Base-by-base conservation (phyloP, 2,329 filamentous ascomycete species). In the Cladobotryum protrusum region DNA sequence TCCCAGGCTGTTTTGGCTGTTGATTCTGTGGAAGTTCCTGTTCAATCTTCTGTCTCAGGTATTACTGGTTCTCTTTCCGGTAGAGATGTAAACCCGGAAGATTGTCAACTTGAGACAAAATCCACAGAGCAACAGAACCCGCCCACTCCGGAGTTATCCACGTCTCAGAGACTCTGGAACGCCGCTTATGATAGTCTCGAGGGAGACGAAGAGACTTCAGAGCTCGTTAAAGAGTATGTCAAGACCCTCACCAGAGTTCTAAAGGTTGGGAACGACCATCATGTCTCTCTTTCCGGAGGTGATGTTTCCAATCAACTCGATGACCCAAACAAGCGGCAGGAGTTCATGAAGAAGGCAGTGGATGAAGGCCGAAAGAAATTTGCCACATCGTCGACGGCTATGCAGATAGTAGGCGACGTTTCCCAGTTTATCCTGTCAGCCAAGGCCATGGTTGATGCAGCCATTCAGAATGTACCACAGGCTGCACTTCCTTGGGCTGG, bases 401-500 rank as follows among this genome's bases (percentile, higher is more conserved):
- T 63, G 17, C 40, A 54, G 19, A 49, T 50, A 3, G 56, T 67
- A 2, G 54, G 56, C 11, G 49, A 60, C 3, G 54, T 47, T 15
- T 50, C 64, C 19, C 47, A 62, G 29, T 50, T 55, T 6, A 36
- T 66, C 12, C 47, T 61, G 8, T 48, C 55, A 0, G 52, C 61
- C 11, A 66, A 58, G 42, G 56, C 52, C 5, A 52, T 66, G 4
- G 52, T 67, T 0, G 49, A 57, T 33, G 57, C 55, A 11, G 62
- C 57, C 1, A 32, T 71, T 9, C 45, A 63, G 42, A 53, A 56
- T 14, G 49, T 59, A 4, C 65, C 66, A 1, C 53, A 68, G 53
- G 68, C 68, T 17, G 65, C 66, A 2, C 48, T 71, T 47, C 61
- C 67, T 14, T 73, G 65, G 69, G 59, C 61, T 6, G 63, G 66